Evolutionary conservation across 441 rosid species (phyloP), one percentile per base, ranked within the genome.

Genomic region (Adansonia rubrostipa): DNA sequence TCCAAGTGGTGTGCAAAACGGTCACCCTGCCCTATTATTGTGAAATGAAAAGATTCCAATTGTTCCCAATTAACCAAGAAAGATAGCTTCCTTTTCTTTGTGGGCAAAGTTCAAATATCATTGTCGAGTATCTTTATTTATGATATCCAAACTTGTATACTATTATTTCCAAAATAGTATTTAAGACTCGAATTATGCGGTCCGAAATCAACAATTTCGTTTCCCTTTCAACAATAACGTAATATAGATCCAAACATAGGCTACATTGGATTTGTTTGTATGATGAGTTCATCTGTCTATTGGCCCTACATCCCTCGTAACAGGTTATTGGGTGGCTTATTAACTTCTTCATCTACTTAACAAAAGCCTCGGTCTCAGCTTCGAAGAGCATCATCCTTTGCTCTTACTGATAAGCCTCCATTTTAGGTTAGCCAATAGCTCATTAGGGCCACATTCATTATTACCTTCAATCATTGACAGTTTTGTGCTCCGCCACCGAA

Each of bases 1-100:
- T 44, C 5, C 1, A 2, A 82, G 88, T 75, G 89, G 88, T 86
- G 91, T 75, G 88, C 88, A 8, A 79, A 80, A 65, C 73, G 82
- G 89, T 57, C 89, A 85, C 91, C 89, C 91, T 86, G 61, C 78
- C 53, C 11, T 20, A 47, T 45, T 63, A 62, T 74, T 74, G 77
- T 22, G 17, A 56, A 44, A 22, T 24, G 28, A 19, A 47, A 74
- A 57, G 70, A 67, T 62, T 80, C 54, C 51, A 68, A 62, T 56
- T 78, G 74, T 77, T 62, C 58, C 75, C 63, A 15, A 33, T 54
- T 72, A 72, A 17, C 64, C 33, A 72, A 72, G 50, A 56, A 72
- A 5, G 64, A 54, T 7, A 54, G 51, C 11, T 17, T 56, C 51
- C n/a, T 72, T 54, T 71, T 40, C 45, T 54, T 36, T 20, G 4